Percentiles rank a stretch among this genome's conserved stretches.
phyloP scores from a whole-genome alignment of 148 eudicot species.

The Tetragonia tetragonoides region DNA sequence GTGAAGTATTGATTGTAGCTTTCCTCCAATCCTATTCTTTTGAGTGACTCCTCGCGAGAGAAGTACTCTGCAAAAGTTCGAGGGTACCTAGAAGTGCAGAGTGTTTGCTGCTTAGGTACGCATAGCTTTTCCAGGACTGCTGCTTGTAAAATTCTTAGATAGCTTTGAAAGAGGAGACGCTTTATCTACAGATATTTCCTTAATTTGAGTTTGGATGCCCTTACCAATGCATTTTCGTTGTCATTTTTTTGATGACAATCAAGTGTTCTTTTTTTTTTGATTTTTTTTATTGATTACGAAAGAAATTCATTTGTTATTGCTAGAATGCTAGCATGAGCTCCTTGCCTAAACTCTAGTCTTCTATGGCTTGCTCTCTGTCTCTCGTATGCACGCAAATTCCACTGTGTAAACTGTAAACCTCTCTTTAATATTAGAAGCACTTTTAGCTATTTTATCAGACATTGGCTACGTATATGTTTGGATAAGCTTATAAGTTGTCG shows the following conservation, averaged over 20 bases:
- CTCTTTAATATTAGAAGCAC: too few species aligned
- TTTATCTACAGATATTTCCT: background rate
- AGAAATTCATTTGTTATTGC: background rate
- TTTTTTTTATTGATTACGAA: background rate
- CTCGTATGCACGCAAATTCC: background rate
- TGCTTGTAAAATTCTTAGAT: conserved; percentile 23
- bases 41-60: background rate
- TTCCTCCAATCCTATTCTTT: conserved; percentile 9
- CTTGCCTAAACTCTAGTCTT: background rate
- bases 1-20: conserved; percentile 7
- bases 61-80: background rate
- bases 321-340: background rate
- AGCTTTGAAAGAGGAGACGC: conserved; percentile 14
- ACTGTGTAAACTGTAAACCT: too few species aligned
- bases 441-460: too few species aligned
- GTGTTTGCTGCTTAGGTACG: conserved; percentile 21
- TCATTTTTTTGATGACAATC: background rate
- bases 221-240: background rate
- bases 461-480: too few species aligned
- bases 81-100: conserved; percentile 5
- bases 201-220: too few species aligned
- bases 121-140: conserved; percentile 12
- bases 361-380: background rate
- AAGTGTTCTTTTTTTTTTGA: background rate
- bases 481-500: too few species aligned